These are phyloP conservation scores for Trypanosoma cruzi DNA, from an alignment of 208 protist genomes.

Conservation along the genomic window DNA sequence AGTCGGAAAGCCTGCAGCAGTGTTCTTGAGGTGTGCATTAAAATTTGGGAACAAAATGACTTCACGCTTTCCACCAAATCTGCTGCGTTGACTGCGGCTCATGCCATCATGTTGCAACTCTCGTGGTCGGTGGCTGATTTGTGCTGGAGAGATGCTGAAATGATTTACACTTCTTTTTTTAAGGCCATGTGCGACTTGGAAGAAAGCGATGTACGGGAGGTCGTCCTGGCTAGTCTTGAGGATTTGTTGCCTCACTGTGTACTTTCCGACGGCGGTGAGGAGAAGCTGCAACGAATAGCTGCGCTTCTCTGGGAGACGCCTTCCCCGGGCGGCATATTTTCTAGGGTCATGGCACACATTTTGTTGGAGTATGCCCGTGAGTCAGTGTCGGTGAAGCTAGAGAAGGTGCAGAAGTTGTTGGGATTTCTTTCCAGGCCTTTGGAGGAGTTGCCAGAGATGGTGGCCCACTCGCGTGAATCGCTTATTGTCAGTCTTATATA, in stretches of 20 bases:
- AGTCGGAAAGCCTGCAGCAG: constrained; percentile 2
- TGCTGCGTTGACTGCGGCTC: constrained; percentile 21
- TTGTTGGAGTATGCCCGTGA: constrained; percentile 21
- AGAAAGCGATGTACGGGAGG: constrained; percentile 4
- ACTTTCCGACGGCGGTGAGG: constrained; percentile 9
- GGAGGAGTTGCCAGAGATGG: constrained; percentile 27
- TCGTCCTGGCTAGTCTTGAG: constrained; percentile 27
- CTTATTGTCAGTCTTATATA: constrained; percentile 69
- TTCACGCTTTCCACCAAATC: constrained; percentile 2
- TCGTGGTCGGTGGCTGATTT: constrained; percentile 41
- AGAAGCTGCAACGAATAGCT: constrained; percentile 5
- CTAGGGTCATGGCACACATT: constrained; percentile 32
- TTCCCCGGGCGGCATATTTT: constrained; percentile 9
- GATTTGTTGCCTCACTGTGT: constrained; percentile 28
- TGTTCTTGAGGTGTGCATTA: constrained; percentile 24
- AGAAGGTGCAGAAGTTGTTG: constrained; percentile 22
- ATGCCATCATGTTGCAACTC: constrained; percentile 28
- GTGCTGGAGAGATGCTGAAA: constrained; percentile 25
- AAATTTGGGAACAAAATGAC: constrained; percentile 24
- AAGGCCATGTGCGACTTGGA: constrained; percentile 34
- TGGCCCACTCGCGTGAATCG: constrained; percentile 30
- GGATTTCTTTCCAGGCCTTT: constrained; percentile 14
- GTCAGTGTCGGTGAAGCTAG: constrained; percentile 10
- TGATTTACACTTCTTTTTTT: constrained; percentile 39
- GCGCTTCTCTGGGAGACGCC: constrained; percentile 12